Percentiles rank a stretch among this genome's conserved stretches.
These are phyloP conservation scores for Pythium dissimile DNA, from an alignment of 352 stramenopile species.

Conservation along the genomic window DNA sequence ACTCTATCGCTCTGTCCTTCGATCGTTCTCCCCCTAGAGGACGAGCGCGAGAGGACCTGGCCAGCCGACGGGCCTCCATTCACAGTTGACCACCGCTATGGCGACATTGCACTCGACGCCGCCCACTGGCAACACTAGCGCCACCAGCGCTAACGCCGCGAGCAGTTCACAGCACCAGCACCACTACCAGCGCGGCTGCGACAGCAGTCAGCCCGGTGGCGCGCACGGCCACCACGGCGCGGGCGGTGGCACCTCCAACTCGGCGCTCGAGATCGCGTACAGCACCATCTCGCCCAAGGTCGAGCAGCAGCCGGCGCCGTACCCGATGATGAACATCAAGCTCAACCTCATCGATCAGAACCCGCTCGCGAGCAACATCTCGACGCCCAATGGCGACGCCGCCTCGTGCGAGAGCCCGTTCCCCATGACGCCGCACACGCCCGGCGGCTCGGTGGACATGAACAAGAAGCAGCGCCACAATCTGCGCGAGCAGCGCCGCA, in stretches of 20 bases:
- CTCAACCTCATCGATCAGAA: slow-evolving; percentile 80
- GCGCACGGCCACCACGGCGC: not conserved
- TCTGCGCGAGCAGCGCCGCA: slow-evolving; percentile 73
- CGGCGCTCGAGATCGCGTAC: slow-evolving; percentile 72
- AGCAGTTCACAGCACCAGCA: not conserved
- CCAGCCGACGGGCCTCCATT: no score
- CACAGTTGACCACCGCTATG: slow-evolving; percentile 6
- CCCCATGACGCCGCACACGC: slow-evolving; percentile 50
- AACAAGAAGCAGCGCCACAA: slow-evolving; percentile 87
- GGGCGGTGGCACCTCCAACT: slow-evolving; percentile 7
- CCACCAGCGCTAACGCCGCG: not conserved
- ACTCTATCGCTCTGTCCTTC: not conserved
- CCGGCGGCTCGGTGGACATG: slow-evolving; percentile 51
- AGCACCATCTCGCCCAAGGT: slow-evolving; percentile 78
- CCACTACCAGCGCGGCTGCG: slow-evolving; percentile 7
- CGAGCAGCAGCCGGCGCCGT: slow-evolving; percentile 38
- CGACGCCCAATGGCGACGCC: slow-evolving; percentile 36
- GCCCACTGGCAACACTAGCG: not conserved
- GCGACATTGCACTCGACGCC: slow-evolving; percentile 16
- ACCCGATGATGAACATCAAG: slow-evolving; percentile 86
- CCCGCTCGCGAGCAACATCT: slow-evolving; percentile 40
- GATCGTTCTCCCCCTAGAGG: not conserved
- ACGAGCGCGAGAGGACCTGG: not conserved
- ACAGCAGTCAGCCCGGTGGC: not conserved
- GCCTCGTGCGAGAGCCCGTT: slow-evolving; percentile 74